These are phyloP conservation scores for Dryadomyces quercivorus DNA, from an alignment of 2,329 filamentous ascomycete species.

Conservation along the genomic window DNA sequence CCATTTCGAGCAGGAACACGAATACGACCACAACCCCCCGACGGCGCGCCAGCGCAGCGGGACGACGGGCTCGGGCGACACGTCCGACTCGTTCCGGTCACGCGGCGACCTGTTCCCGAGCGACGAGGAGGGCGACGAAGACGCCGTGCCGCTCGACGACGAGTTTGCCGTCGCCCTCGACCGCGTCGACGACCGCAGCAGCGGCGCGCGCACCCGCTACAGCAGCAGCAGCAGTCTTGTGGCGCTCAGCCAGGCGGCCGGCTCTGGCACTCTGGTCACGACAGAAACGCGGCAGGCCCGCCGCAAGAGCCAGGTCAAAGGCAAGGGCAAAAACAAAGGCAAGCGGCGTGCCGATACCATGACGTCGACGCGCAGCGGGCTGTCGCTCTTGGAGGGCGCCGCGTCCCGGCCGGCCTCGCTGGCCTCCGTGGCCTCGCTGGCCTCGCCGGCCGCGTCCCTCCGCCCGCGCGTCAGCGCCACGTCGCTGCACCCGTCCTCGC, in stretches of 20 bases:
- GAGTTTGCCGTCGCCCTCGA: constrained; percentile 80
- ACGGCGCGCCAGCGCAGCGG: constrained; percentile 54
- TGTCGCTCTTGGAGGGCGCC: constrained; percentile 42
- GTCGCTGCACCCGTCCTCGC: constrained; percentile 8
- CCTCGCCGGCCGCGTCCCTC: constrained; percentile 30
- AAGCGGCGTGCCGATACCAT: constrained; percentile 12
- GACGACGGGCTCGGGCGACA: constrained; percentile 68
- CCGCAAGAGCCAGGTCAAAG: no score
- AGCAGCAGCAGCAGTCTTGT: constrained; percentile 32
- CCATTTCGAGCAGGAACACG: no score
- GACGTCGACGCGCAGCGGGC: constrained; percentile 12
- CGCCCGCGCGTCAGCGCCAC: constrained; percentile 9
- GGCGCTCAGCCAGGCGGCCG: constrained; percentile 28
- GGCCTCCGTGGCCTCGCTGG: constrained; percentile 30
- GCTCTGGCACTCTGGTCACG: no score
- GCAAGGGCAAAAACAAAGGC: no score
- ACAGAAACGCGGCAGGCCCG: constrained; percentile 65
- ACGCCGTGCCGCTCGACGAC: constrained; percentile 84
- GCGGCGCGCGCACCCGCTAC: constrained; percentile 43
- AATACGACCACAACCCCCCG: background rate
- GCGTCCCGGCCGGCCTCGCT: no score
- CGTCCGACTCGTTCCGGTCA: constrained; percentile 75
- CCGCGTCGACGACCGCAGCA: constrained; percentile 66
- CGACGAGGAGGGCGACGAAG: constrained; percentile 74
- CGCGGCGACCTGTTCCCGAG: constrained; percentile 85